phyloP scores from a whole-genome alignment of 345 rosid species.

The Gossypioides kirkii region DNA sequence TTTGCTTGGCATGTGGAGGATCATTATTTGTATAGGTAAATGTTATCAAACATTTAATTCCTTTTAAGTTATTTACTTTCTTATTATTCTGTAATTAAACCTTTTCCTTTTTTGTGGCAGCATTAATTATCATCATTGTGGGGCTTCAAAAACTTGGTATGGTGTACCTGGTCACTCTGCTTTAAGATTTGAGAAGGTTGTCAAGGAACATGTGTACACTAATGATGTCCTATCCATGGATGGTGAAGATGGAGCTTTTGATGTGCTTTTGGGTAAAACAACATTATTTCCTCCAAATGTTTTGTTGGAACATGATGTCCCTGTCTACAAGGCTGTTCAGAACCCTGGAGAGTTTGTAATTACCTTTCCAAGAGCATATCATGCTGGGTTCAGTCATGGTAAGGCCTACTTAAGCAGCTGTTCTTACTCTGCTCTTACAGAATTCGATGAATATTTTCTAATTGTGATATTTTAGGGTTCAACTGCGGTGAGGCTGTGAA shows the following conservation, averaged over 20 bases:
- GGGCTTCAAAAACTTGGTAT: constrained; percentile 99
- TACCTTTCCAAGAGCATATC: constrained; percentile 96
- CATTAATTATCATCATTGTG: constrained; percentile 97
- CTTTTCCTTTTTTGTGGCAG: constrained; percentile 36
- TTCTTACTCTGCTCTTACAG: neutral
- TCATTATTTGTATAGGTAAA: constrained; percentile 94
- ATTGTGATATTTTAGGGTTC: constrained; percentile 52
- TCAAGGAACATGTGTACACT: constrained; percentile 73
- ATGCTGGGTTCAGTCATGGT: constrained; percentile 99
- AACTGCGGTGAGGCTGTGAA: constrained; percentile 99
- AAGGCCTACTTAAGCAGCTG: constrained; percentile 4
- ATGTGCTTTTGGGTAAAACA: constrained; percentile 94
- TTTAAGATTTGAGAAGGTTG: constrained; percentile 86
- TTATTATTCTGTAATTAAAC: neutral
- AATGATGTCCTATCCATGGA: constrained; percentile 62
- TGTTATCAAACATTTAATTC: neutral
- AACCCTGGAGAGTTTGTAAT: constrained; percentile 94
- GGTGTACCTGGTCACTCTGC: constrained; percentile 97
- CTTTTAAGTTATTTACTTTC: neutral
- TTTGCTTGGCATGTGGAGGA: constrained; percentile 99
- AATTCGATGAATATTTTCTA: constrained; percentile 14
- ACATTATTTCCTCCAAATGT: constrained; percentile 92
- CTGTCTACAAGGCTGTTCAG: constrained; percentile 94
- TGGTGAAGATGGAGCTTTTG: constrained; percentile 97
- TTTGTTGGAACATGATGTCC: constrained; percentile 75